These are phyloP conservation scores for Globisporangium emineosum DNA, from an alignment of 352 stramenopile genomes.

Conservation along the genomic window DNA sequence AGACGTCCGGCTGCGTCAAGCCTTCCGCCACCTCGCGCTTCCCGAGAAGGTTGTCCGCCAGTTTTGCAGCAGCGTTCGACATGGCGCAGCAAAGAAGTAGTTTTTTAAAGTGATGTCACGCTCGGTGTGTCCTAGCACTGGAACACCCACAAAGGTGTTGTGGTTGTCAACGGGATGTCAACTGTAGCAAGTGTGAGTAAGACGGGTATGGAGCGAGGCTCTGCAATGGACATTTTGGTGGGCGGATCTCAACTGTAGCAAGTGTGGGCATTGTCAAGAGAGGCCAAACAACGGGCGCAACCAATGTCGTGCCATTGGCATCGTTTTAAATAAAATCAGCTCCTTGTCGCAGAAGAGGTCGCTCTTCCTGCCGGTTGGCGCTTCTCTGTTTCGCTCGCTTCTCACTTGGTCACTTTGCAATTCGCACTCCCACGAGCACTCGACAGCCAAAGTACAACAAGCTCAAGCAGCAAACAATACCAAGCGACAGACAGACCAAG, in stretches of 20 bases:
- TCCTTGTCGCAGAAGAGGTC: background rate
- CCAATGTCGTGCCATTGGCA: too few species aligned
- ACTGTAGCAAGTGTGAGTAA: too few species aligned
- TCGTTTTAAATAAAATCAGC: background rate
- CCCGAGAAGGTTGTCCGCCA: conserved; percentile 4
- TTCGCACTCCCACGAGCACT: background rate
- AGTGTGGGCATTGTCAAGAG: too few species aligned
- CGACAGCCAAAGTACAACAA: background rate
- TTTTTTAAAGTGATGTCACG: background rate
- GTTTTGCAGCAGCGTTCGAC: conserved; percentile 10
- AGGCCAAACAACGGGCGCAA: too few species aligned
- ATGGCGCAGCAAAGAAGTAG: background rate
- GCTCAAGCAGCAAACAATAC: background rate
- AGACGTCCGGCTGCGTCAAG: conserved; percentile 26
- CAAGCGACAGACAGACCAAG: background rate
- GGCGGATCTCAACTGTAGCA: too few species aligned
- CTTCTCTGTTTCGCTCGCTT: background rate
- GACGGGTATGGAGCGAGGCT: too few species aligned
- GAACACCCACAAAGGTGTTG: too few species aligned
- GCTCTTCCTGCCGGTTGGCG: background rate
- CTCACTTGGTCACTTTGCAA: background rate
- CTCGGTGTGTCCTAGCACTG: too few species aligned
- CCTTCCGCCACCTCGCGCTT: conserved; percentile 22
- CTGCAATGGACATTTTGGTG: too few species aligned
- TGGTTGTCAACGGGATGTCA: too few species aligned